Percentiles rank a stretch among this genome's conserved stretches.
Evolutionary conservation across 148 eudicot species (phyloP).

Genomic region (Cornus controversa): DNA sequence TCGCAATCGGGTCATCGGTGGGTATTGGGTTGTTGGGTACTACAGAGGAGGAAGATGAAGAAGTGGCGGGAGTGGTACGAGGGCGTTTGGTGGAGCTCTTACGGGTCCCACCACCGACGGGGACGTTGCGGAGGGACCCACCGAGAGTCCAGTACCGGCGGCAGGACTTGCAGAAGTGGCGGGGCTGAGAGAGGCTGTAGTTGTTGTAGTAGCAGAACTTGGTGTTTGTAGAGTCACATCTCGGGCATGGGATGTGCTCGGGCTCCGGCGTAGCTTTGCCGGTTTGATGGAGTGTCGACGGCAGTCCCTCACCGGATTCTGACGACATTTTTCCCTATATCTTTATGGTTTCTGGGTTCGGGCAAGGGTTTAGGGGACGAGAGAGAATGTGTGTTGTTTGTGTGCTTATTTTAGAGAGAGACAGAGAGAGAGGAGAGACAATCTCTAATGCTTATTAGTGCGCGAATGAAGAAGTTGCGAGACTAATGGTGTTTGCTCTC

Average conservation of each 20-base stretch:
- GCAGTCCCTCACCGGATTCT: slow-evolving; percentile 21
- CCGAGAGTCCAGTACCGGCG: slow-evolving; percentile 57
- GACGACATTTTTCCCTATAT: slow-evolving; percentile 19
- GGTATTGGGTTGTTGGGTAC: neutral
- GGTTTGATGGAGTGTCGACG: neutral
- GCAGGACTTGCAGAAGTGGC: slow-evolving; percentile 45
- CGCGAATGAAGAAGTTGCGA: neutral
- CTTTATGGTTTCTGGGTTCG: neutral
- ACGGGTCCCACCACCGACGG: slow-evolving; percentile 44
- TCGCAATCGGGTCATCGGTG: neutral
- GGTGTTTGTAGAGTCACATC: slow-evolving; percentile 45
- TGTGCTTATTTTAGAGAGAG: neutral
- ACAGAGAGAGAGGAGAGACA: neutral
- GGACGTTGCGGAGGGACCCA: slow-evolving; percentile 44
- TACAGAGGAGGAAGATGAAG: neutral
- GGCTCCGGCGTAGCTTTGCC: slow-evolving; percentile 21
- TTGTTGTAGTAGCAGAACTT: slow-evolving; percentile 53
- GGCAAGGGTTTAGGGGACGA: no score
- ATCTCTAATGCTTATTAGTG: neutral
- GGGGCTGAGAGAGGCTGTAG: slow-evolving; percentile 50
- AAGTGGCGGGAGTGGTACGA: slow-evolving; percentile 6
- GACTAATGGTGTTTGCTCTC: neutral
- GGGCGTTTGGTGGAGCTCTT: slow-evolving; percentile 26
- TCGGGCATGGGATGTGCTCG: slow-evolving; percentile 41
- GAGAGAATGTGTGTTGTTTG: no score